Percentiles rank a stretch among this genome's conserved stretches.
Evolutionary conservation across 106 monocot species (phyloP).

Genomic region (Allium fistulosum): DNA sequence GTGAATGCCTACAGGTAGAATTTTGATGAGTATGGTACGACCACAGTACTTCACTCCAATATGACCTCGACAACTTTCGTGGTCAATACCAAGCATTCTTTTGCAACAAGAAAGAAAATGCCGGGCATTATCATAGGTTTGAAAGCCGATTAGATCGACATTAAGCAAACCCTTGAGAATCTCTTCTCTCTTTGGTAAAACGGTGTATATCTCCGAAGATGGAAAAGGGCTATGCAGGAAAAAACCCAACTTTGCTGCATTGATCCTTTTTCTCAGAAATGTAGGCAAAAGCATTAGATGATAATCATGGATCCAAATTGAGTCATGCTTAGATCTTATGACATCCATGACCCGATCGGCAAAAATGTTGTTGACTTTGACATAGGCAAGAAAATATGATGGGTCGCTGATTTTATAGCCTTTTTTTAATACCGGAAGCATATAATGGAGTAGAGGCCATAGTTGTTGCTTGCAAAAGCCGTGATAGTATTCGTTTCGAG

Average conservation of each 20-base stretch:
- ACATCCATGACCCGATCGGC: constrained; percentile 63
- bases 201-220: constrained; percentile 71
- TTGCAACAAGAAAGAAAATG: constrained; percentile 82
- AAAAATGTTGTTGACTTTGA: constrained; percentile 66
- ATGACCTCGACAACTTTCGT: constrained; percentile 74
- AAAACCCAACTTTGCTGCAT: constrained; percentile 63
- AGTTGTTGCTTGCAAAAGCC: constrained; percentile 86
- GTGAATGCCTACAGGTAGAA: constrained; percentile 51
- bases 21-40: constrained; percentile 43
- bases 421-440: constrained; percentile 55
- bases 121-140: constrained; percentile 85
- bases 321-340: constrained; percentile 67
- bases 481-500: constrained; percentile 49
- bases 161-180: constrained; percentile 71
- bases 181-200: constrained; percentile 70
- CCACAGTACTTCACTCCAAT: constrained; percentile 67
- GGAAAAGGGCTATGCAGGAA: constrained; percentile 85
- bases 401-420: constrained; percentile 37
- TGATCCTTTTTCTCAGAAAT: constrained; percentile 50
- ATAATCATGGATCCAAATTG: constrained; percentile 89
- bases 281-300: constrained; percentile 84
- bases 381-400: constrained; percentile 47
- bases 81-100: constrained; percentile 68
- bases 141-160: constrained; percentile 78
- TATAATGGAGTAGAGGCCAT: constrained; percentile 90